These are phyloP conservation scores for Coemansia sp. DNA, from an alignment of 192 early-diverging fungal species.

Conservation along the genomic window DNA sequence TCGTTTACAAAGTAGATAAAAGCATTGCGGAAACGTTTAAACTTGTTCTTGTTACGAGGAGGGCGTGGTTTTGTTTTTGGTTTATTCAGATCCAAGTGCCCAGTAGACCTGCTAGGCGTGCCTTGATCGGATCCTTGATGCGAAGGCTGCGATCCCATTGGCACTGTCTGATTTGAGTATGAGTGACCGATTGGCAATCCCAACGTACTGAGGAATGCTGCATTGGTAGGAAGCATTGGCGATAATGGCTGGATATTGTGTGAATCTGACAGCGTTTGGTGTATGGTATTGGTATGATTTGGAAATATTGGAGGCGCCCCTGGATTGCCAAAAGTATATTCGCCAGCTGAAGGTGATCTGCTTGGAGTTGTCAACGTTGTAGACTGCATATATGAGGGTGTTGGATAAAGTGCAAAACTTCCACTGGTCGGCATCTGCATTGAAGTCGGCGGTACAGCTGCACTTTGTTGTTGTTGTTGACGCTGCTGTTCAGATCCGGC, in stretches of 20 bases:
- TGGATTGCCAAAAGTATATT: not conserved
- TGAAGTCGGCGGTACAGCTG: not conserved
- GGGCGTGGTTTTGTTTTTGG: conserved; percentile 17
- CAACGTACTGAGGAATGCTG: not conserved
- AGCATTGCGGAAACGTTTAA: conserved; percentile 58
- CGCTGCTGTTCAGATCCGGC: not conserved
- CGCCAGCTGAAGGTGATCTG: not conserved
- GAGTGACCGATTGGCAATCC: conserved; percentile 16
- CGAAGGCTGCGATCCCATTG: conserved; percentile 7
- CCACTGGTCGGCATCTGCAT: not conserved
- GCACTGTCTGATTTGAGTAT: conserved; percentile 23
- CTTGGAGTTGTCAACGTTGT: not conserved
- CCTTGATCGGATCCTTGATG: not conserved
- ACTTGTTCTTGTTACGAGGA: conserved; percentile 54
- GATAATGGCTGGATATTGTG: not conserved
- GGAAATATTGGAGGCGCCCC: not conserved
- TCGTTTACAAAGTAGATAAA: conserved; percentile 59
- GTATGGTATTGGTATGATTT: not conserved
- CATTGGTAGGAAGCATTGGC: not conserved
- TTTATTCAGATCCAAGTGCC: not conserved
- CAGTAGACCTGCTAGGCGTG: not conserved
- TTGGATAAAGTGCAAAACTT: not conserved
- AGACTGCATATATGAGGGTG: not conserved
- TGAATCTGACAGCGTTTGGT: not conserved
- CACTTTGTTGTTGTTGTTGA: not conserved